Evolutionary conservation across 2,329 filamentous ascomycete genomes (phyloP).

Genomic region (Diplocarpon mali): DNA sequence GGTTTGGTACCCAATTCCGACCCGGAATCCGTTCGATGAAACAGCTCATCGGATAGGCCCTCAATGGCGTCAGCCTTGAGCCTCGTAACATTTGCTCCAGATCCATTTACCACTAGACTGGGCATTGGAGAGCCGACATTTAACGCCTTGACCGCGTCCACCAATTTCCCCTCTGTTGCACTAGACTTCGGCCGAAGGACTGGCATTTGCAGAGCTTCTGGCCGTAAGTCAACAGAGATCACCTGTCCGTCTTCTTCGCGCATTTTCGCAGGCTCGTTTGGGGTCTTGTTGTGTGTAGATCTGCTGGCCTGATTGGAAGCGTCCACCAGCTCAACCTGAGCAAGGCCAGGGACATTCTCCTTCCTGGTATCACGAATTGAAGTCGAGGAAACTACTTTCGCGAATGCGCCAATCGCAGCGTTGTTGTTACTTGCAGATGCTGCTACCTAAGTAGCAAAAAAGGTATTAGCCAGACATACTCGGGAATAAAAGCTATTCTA

Average conservation of each 20-base stretch:
- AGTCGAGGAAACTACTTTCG: conserved; percentile 22
- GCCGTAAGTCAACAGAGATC: neutral
- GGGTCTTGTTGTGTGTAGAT: conserved; percentile 2
- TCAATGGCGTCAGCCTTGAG: conserved; percentile 20
- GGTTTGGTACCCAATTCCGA: conserved; percentile 67
- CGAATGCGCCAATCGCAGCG: conserved; percentile 24
- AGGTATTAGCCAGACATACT: neutral
- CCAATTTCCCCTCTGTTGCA: conserved; percentile 20
- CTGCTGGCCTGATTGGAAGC: conserved; percentile 3
- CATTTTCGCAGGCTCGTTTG: neutral
- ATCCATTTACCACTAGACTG: conserved; percentile 28
- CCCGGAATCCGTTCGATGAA: conserved; percentile 44
- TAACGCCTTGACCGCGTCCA: conserved; percentile 26
- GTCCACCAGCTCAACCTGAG: conserved; percentile 7
- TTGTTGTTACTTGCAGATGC: conserved; percentile 35
- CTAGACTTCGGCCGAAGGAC: neutral
- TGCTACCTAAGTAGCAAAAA: conserved; percentile 32
- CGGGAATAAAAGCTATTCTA: neutral
- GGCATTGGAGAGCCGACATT: conserved; percentile 23
- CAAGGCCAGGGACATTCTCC: conserved; percentile 16
- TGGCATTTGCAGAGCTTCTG: neutral
- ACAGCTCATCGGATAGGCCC: conserved; percentile 24
- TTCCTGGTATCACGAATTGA: conserved; percentile 23
- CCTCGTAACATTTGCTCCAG: conserved; percentile 14
- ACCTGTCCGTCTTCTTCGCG: neutral